Evolutionary conservation across 805 yeast species (phyloP).

Genomic region (Metschnikowia continentalis): DNA sequence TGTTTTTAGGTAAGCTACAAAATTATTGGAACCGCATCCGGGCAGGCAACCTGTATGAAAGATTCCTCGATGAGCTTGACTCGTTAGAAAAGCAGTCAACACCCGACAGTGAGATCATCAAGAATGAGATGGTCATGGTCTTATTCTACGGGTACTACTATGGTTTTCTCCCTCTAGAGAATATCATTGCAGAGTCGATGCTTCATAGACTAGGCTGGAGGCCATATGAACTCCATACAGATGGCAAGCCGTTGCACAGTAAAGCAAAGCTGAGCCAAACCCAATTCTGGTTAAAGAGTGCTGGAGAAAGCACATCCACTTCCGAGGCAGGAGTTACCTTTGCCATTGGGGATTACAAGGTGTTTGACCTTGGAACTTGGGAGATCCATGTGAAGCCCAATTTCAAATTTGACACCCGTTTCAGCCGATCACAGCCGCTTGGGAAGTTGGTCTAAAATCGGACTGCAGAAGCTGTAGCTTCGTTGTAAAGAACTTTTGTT

Average conservation of each 20-base stretch:
- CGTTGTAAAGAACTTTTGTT: constrained; percentile 3
- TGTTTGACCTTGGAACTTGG: constrained; percentile 40
- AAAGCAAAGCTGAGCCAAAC: not conserved
- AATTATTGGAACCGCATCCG: constrained; percentile 40
- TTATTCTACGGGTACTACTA: constrained; percentile 42
- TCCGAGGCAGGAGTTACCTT: constrained; percentile 8
- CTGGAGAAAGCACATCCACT: constrained; percentile 11
- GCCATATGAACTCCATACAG: constrained; percentile 28
- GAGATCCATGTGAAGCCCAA: constrained; percentile 37
- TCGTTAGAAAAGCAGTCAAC: constrained; percentile 19
- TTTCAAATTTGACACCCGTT: constrained; percentile 33
- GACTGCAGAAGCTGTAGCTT: not conserved
- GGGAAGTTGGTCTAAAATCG: constrained; percentile 8
- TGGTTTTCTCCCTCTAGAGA: constrained; percentile 41
- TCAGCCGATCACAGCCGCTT: constrained; percentile 30
- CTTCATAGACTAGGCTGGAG: constrained; percentile 40
- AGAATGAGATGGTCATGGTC: constrained; percentile 36
- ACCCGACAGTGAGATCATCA: constrained; percentile 19
- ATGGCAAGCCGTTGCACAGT: constrained; percentile 2
- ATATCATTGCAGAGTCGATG: constrained; percentile 38
- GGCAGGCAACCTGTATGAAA: constrained; percentile 29
- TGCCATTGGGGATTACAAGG: constrained; percentile 38
- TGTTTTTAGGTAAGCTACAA: constrained; percentile 33
- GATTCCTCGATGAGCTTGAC: constrained; percentile 29
- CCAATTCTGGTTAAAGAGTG: constrained; percentile 27